Percentiles rank a stretch among this genome's conserved stretches.
These are phyloP conservation scores for Arabidopsis lyrata DNA, from an alignment of 441 rosid genomes.

Conservation along the genomic window DNA sequence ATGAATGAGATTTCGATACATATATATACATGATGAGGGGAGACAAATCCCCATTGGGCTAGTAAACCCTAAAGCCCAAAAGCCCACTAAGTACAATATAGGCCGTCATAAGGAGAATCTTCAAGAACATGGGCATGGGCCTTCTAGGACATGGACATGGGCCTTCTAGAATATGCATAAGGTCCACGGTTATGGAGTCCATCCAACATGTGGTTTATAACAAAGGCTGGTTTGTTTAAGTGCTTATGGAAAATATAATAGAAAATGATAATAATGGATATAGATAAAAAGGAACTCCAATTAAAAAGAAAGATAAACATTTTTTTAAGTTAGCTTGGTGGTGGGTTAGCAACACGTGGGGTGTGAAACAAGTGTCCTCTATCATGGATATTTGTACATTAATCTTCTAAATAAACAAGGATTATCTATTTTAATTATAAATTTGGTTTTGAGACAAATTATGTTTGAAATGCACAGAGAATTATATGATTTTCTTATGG, in stretches of 20 bases:
- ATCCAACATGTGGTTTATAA: too few relatives aligned
- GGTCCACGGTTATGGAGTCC: too few relatives aligned
- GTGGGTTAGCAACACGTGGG: slow-evolving; percentile 23
- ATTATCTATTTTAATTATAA: neutral
- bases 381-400: neutral
- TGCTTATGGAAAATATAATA: slow-evolving; percentile 10
- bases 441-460: neutral
- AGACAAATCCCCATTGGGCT: too few relatives aligned
- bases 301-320: neutral
- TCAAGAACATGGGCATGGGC: too few relatives aligned
- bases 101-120: too few relatives aligned
- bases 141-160: too few relatives aligned
- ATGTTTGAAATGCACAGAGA: neutral
- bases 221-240: neutral
- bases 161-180: too few relatives aligned
- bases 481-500: too few relatives aligned
- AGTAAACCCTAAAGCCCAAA: too few relatives aligned
- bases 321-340: slow-evolving; percentile 2
- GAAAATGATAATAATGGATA: slow-evolving; percentile 23
- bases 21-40: too few relatives aligned
- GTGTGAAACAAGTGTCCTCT: slow-evolving; percentile 22
- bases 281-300: slow-evolving; percentile 12
- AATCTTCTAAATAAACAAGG: neutral
- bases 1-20: too few relatives aligned
- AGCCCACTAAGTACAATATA: too few relatives aligned